Base-by-base conservation (phyloP, 2,329 filamentous ascomycete genomes). In the Colletotrichum sp. region DNA sequence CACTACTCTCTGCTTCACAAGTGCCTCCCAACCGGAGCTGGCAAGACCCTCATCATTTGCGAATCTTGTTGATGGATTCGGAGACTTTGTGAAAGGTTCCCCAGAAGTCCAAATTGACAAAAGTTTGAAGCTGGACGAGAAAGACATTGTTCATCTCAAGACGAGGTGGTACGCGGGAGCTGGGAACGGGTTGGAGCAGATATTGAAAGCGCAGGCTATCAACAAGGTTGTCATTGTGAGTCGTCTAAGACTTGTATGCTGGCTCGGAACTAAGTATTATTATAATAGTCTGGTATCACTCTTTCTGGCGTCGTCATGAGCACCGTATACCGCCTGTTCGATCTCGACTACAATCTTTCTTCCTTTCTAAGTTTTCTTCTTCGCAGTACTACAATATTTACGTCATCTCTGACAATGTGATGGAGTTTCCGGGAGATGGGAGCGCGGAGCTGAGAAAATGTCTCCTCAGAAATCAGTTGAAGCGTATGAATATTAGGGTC, bases 401-500 rank as follows among this genome's bases (percentile, higher is more conserved):
- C 25, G 55, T 58, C 55, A 22, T 61, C 28, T 8, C 58, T 12
- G 58, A 61, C 28, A 61, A 61, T 10, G 58, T 61, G 18, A 32
- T 34, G 58, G 58, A 61, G 8, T 34, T 61, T 28, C 25, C 28
- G 0, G 58, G 15, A 1, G 18, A 28, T 0, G 58, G 58, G 0
- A 62, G 27, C 13, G 28, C 30, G 10, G 58, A 34, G 18, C 2
- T 34, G 18, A 30, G 5, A n/a, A 12, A 34, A 7, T 12, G 15
- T n/a, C 30, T 62, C 16, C 18, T 32, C 5, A n/a, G 0, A 62
- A 62, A 30, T 34, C 58, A 30, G 16, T 15, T 62, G 10, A 30
- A 22, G n/a, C 22, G 6, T 3, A 32, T 62, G 58, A 34, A 32
- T 0, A 3, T 61, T 0, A 4, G 10, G 1, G 10, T 61, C 2